These are phyloP conservation scores for Diaporthe sp. DNA, from an alignment of 2,329 filamentous ascomycete species.

Conservation along the genomic window DNA sequence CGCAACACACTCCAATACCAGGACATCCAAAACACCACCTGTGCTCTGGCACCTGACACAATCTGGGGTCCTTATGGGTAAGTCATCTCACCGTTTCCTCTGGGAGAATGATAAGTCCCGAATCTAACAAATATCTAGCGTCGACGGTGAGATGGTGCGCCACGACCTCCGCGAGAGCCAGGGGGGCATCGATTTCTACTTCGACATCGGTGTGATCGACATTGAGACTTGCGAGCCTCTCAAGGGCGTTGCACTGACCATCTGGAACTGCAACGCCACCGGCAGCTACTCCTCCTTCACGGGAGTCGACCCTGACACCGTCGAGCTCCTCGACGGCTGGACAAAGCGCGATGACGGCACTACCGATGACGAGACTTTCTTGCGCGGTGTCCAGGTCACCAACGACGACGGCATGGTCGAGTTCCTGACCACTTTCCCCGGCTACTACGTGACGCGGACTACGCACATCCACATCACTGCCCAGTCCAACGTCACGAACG, in stretches of 20 bases:
- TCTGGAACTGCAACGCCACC: constrained; percentile 54
- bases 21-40: constrained; percentile 28
- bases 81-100: neutral
- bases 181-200: constrained; percentile 55
- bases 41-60: constrained; percentile 22
- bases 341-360: constrained; percentile 38
- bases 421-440: constrained; percentile 60
- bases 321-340: constrained; percentile 48
- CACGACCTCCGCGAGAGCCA: constrained; percentile 54
- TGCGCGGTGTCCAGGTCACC: constrained; percentile 60
- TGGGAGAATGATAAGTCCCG: no score
- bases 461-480: constrained; percentile 54
- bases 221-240: constrained; percentile 57
- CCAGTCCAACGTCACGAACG: neutral
- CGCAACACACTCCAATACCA: constrained; percentile 29
- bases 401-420: constrained; percentile 56
- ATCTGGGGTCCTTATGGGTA: constrained; percentile 27
- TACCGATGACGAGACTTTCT: constrained; percentile 58
- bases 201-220: constrained; percentile 58
- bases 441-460: constrained; percentile 58
- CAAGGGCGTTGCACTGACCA: constrained; percentile 48
- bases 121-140: neutral
- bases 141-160: constrained; percentile 53
- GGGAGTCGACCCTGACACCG: constrained; percentile 27
- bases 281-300: constrained; percentile 56